Conservation (phyloP, 208 protist genomes). For the Tritrichomonas foetus region DNA sequence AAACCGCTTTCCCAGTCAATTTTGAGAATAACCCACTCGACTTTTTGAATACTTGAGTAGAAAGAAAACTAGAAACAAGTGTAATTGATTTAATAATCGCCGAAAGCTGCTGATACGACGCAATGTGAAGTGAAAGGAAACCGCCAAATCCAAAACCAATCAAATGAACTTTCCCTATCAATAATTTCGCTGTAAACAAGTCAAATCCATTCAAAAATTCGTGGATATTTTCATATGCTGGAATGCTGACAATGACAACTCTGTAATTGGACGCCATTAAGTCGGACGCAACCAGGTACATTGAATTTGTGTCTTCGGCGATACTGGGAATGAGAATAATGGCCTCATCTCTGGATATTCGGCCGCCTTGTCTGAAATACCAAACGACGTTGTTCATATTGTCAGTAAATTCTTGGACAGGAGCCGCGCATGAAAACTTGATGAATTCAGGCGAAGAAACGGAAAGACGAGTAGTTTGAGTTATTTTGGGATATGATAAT, state of each 20-base stretch:
- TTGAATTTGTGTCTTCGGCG: neutral
- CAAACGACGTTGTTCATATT: neutral
- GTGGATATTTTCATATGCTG: neutral
- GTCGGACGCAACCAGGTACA: neutral
- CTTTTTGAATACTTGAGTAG: neutral
- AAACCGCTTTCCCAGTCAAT: neutral
- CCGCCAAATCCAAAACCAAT: conserved; percentile 25
- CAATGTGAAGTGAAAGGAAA: neutral
- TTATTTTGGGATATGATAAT: too few relatives aligned
- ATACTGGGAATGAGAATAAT: neutral
- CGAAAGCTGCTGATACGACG: neutral
- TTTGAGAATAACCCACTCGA: neutral
- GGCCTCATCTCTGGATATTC: neutral
- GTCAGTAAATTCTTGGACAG: neutral
- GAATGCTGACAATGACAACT: neutral
- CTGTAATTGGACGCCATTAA: neutral
- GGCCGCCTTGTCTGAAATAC: neutral
- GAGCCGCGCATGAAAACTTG: neutral
- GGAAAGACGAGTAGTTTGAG: too few relatives aligned
- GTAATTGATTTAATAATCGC: neutral
- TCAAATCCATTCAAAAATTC: neutral
- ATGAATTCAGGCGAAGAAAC: neutral
- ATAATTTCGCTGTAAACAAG: neutral
- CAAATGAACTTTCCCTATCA: neutral
- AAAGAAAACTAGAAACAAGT: neutral